phyloP scores from a whole-genome alignment of 2,329 filamentous ascomycete genomes.

The Trichoderma lentiforme region DNA sequence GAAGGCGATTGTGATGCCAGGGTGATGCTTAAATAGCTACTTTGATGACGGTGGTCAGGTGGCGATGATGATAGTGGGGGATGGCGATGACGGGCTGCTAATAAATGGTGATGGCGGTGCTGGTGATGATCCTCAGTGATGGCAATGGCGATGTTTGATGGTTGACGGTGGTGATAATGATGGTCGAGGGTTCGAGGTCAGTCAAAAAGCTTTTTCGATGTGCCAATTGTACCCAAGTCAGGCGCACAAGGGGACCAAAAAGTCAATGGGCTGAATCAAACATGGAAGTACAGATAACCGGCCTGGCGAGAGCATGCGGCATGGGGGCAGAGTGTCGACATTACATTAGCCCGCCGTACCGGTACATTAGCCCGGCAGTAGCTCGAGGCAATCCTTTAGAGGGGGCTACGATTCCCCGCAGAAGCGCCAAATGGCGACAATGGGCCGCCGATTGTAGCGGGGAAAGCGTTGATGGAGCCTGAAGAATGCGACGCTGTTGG shows the following conservation, averaged over 20 bases:
- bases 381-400: conserved; percentile 9
- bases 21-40: neutral
- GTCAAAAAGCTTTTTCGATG: neutral
- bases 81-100: neutral
- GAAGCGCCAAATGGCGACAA: neutral
- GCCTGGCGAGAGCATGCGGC: neutral
- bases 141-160: neutral
- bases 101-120: neutral
- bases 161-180: neutral
- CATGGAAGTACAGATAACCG: neutral
- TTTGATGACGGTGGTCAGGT: neutral
- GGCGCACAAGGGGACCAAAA: neutral
- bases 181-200: neutral
- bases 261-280: neutral
- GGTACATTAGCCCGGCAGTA: conserved; percentile 6
- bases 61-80: neutral
- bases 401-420: conserved; percentile 4
- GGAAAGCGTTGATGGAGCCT: neutral
- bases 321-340: neutral
- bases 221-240: neutral
- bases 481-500: neutral
- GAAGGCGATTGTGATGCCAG: neutral
- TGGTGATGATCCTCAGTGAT: neutral
- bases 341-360: neutral
- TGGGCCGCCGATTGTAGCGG: neutral